Evolutionary conservation across 192 early-diverging fungal species (phyloP).

Genomic region (Kappamyces sp.): DNA sequence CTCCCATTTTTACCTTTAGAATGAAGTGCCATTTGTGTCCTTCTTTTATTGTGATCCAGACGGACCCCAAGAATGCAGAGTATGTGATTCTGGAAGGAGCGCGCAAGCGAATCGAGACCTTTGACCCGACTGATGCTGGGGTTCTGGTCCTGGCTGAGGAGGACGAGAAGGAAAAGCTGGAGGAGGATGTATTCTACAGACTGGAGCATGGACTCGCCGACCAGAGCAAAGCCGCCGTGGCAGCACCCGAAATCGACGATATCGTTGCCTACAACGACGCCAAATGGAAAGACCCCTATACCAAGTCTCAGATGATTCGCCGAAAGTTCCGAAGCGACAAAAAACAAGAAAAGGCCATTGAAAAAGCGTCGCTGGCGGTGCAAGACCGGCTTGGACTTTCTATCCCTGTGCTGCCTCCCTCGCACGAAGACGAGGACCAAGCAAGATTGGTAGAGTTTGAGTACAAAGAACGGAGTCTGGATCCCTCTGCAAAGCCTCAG

Average conservation of each 20-base stretch:
- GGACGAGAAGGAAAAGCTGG: constrained; percentile 37
- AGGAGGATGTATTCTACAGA: constrained; percentile 46
- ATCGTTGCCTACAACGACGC: constrained; percentile 51
- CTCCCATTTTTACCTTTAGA: constrained; percentile 80
- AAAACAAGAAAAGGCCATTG: neutral
- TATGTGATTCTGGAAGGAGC: constrained; percentile 71
- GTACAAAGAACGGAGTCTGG: too few relatives aligned
- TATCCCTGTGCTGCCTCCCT: neutral
- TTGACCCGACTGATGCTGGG: constrained; percentile 59
- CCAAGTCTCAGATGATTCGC: constrained; percentile 62
- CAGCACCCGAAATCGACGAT: constrained; percentile 37
- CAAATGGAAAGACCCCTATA: constrained; percentile 77
- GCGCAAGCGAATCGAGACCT: constrained; percentile 67
- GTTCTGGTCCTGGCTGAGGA: constrained; percentile 61
- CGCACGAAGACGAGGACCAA: too few relatives aligned
- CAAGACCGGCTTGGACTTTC: neutral
- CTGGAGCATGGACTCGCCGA: constrained; percentile 58
- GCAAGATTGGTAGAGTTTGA: too few relatives aligned
- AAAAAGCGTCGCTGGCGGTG: neutral
- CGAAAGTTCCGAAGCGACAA: constrained; percentile 53
- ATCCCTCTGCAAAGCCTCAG: too few relatives aligned
- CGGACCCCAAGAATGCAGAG: constrained; percentile 73
- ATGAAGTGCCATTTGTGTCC: constrained; percentile 91
- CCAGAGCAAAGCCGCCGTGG: constrained; percentile 39
- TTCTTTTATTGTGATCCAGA: constrained; percentile 87